These are phyloP conservation scores for Metschnikowia matae DNA, from an alignment of 805 yeast species.

Conservation along the genomic window DNA sequence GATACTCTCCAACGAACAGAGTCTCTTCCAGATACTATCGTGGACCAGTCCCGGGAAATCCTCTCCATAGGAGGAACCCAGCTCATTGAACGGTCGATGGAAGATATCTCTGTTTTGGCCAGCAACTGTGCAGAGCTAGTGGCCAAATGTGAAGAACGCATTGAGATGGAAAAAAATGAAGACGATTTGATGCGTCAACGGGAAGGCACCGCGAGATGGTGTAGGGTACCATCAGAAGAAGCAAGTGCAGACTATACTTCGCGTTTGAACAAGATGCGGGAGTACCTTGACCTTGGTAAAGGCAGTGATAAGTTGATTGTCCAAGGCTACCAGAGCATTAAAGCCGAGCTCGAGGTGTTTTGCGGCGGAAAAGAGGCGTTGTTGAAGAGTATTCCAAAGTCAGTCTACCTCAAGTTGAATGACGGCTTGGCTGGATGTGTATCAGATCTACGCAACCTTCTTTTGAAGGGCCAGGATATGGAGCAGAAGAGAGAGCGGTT, in stretches of 20 bases:
- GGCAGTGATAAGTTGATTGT: conserved; percentile 56
- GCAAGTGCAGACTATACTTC: conserved; percentile 39
- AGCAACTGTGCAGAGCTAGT: conserved; percentile 39
- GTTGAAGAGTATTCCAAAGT: conserved; percentile 36
- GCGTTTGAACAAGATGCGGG: conserved; percentile 42
- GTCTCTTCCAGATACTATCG: conserved; percentile 53
- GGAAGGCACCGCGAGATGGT: conserved; percentile 57
- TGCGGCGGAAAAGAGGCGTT: conserved; percentile 38
- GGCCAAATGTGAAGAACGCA: conserved; percentile 41
- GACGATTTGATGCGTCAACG: conserved; percentile 49
- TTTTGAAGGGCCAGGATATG: conserved; percentile 27
- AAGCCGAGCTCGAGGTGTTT: conserved; percentile 41
- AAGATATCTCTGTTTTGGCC: conserved; percentile 44
- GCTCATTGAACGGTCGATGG: conserved; percentile 38
- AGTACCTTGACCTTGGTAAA: conserved; percentile 53
- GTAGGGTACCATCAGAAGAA: conserved; percentile 41
- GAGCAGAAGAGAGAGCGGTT: conserved; percentile 38
- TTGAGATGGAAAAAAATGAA: conserved; percentile 50
- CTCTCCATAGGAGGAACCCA: conserved; percentile 49
- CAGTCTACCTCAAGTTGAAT: conserved; percentile 31
- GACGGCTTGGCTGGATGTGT: conserved; percentile 28
- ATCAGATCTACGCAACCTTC: conserved; percentile 32
- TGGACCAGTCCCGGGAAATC: conserved; percentile 54
- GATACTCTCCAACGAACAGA: conserved; percentile 58
- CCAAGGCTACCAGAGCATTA: conserved; percentile 46